Conservation (phyloP, 2,329 filamentous ascomycete species). For the Xylaria hypoxylon region DNA sequence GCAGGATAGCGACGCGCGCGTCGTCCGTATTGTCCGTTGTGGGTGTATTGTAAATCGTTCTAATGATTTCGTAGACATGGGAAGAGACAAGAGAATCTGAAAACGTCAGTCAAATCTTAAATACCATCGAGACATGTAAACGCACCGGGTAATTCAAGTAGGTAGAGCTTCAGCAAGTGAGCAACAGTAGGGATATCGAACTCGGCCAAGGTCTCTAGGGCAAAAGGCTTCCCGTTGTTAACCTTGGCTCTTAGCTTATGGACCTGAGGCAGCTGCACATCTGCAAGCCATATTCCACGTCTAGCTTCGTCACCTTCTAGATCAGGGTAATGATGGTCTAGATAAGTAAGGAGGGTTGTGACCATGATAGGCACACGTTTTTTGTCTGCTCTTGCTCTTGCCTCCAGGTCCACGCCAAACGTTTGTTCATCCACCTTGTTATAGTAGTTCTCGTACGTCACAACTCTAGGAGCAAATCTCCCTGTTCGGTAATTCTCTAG, state of each 20-base stretch:
- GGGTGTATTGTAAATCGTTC: constrained; percentile 92
- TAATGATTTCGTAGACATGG: constrained; percentile 98
- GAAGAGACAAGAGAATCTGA: constrained; percentile 97
- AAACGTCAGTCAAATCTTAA: constrained; percentile 44
- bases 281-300: constrained; percentile 91
- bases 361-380: constrained; percentile 95
- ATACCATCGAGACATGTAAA: constrained; percentile 28
- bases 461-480: constrained; percentile 88
- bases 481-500: constrained; percentile 97
- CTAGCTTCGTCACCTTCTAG: constrained; percentile 95
- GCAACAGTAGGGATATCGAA: constrained; percentile 96
- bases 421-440: constrained; percentile 98
- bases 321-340: constrained; percentile 97
- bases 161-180: constrained; percentile 90
- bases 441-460: constrained; percentile 99
- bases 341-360: constrained; percentile 91
- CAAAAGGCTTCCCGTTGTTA: constrained; percentile 86
- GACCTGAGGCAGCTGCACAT: constrained; percentile 85
- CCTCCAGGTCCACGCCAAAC: constrained; percentile 98
- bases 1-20: constrained; percentile 87
- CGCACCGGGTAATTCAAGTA: constrained; percentile 92
- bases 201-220: constrained; percentile 80
- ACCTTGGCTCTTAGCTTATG: constrained; percentile 85
- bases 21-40: constrained; percentile 80
- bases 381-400: constrained; percentile 89